Evolutionary conservation across 192 early-diverging fungal genomes (phyloP), one percentile per base, ranked within the genome.

Genomic region (Rhizoclosmatium globosum): DNA sequence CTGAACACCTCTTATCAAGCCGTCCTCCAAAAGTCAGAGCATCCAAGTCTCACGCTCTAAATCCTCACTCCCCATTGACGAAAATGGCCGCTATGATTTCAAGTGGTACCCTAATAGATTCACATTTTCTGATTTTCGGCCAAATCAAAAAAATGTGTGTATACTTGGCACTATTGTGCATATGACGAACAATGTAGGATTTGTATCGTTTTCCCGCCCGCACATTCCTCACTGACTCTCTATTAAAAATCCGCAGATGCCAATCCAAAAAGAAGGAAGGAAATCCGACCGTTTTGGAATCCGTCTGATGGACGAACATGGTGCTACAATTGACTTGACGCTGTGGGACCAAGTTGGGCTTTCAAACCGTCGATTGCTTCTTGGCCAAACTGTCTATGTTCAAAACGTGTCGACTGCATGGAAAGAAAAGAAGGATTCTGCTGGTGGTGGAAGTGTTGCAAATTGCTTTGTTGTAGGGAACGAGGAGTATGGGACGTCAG

Each of bases 351-450:
- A 59, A 47, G 60, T 74, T 23, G 72, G 72, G 6, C 56, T n/a
- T 19, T 31, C 56, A 45, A 42, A 56, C n/a, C 15, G 41, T 9
- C n/a, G 17, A 23, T 39, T 74, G 23, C 72, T 61, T n/a, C 23
- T 74, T 45, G 72, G 72, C 6, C 72, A 74, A 44, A 74, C 59
- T 59, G 72, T 74, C n/a, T 64, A 61, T 7, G 9, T 74, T 13
- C 72, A 74, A 44, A 74, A 74, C 46, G 42, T 74, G 1, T 46
- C 11, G 19, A 74, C 69, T 4, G n/a, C 6, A 19, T 23, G 41
- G 4, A 23, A 45, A 45, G 47, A 13, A 53, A 38, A 39, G 6
- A 21, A 13, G 4, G 42, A 13, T 64, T 7, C 7, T 64, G 61
- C 11, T 41, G 39, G 39, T 21, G 23, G 23, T 64, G 61, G 42